Conservation (phyloP, 1,284 basidiomycete species). For the Pterula multifida region DNA sequence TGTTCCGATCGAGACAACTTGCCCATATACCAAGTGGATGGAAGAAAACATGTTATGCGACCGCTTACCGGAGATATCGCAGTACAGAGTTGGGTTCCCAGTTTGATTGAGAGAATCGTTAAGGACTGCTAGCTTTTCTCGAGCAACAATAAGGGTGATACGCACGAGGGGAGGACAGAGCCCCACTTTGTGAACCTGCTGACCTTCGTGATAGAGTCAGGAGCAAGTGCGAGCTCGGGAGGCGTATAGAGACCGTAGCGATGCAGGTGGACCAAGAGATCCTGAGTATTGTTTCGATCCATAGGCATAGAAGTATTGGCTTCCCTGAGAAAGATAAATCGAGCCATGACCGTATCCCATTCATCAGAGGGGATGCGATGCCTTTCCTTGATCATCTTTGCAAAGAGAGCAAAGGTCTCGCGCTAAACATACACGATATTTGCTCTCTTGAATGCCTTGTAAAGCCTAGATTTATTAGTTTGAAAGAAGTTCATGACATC, state of each 20-base stretch:
- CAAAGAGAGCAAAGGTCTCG: conserved; percentile 27
- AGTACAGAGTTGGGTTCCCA: conserved; percentile 20
- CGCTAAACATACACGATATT: conserved; percentile 31
- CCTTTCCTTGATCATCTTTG: conserved; percentile 21
- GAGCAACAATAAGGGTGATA: conserved; percentile 24
- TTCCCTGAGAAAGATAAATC: conserved; percentile 15
- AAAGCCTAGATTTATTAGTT: conserved; percentile 10
- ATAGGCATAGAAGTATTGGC: conserved; percentile 18
- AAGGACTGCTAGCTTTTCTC: conserved; percentile 17
- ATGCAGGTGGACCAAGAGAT: conserved; percentile 22
- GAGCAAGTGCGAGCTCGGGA: conserved; percentile 2
- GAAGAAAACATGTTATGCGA: conserved; percentile 18
- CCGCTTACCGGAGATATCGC: conserved; percentile 15
- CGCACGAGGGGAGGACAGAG: conserved; percentile 17
- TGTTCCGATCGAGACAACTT: conserved; percentile 15
- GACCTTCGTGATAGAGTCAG: conserved; percentile 6
- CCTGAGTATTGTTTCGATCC: conserved; percentile 21
- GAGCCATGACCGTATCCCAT: conserved; percentile 20
- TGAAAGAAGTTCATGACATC: conserved; percentile 14
- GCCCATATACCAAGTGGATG: conserved; percentile 21
- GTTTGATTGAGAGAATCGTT: conserved; percentile 10
- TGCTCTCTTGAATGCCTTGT: conserved; percentile 12
- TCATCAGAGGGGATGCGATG: conserved; percentile 14
- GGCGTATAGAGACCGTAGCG: conserved; percentile 19
- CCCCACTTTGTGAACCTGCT: conserved; percentile 18